Evolutionary conservation across 495 filamentous ascomycete genomes (phyloP), one percentile per base, ranked within the genome.

Genomic region (Rostrohypoxylon terebratum): DNA sequence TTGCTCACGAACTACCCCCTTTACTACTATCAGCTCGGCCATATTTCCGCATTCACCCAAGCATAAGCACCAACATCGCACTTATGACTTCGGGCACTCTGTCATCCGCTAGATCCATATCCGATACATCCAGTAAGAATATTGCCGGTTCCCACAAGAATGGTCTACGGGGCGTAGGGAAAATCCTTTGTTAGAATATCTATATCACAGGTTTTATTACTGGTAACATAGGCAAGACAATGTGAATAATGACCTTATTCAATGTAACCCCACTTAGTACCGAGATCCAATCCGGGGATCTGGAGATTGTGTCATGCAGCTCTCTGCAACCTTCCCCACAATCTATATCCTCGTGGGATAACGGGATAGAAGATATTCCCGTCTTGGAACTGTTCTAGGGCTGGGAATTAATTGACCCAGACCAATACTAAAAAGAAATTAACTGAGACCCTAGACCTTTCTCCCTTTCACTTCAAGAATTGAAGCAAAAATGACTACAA

Each of bases 231-330:
- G 47, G 31, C 4, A 61, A 23, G 54, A 44, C 1, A 44, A 66
- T 25, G 71, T 54, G 45, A 63, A 60, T 59, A 60, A 47, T 11
- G 11, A 33, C 45, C 60, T 21, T 10, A 1, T 40, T 3, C 50
- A 14, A 73, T 73, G 71, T 66, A 69, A 73, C 71, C 71, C 71
- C 63, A 59, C 66, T n/a, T 18, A 11, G 3, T 38, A 42, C 25
- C 50, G 54, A 51, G 61, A 57, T 53, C 71, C 71, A 73, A 73
- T 73, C 71, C 66, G 57, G 60, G 61, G 60, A 65, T 42, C 18
- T 66, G 66, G 60, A 55, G 45, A 63, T 28, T 50, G 34, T 38
- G n/a, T 23, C 13, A 48, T 69, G 70, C 59, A 65, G 59, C 54
- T 45, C 31, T 68, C 36, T 18, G 42, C 42, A 45, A 13, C 57